Evolutionary conservation across 1,284 basidiomycete species (phyloP).

Genomic region (Ustilago nuda): DNA sequence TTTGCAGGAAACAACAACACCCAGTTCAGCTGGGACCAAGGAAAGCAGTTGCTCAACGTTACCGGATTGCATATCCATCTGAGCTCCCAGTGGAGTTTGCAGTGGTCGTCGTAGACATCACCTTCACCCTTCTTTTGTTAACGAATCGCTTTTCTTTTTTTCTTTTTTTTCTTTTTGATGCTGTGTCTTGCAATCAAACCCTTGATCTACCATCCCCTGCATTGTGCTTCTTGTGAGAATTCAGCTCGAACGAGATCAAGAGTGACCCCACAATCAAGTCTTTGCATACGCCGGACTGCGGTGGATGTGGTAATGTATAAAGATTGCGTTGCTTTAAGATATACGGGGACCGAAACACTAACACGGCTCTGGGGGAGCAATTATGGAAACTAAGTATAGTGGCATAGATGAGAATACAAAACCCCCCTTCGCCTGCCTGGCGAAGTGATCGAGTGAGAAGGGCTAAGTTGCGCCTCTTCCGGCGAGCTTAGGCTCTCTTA

Average conservation of each 20-base stretch:
- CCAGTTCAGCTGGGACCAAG: slow-evolving; percentile 34
- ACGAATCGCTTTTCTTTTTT: neutral
- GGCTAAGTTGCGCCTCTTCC: slow-evolving; percentile 3
- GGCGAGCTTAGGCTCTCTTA: slow-evolving; percentile 22
- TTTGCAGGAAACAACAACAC: slow-evolving; percentile 7
- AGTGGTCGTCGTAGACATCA: slow-evolving; percentile 25
- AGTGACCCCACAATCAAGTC: no score
- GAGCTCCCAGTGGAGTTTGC: slow-evolving; percentile 20
- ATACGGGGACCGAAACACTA: no score
- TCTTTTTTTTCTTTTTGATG: neutral
- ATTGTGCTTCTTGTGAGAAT: no score
- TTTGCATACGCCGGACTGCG: no score
- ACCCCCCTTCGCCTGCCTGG: neutral
- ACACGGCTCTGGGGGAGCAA: no score
- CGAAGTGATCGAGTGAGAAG: neutral
- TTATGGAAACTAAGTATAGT: neutral
- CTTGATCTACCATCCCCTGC: no score
- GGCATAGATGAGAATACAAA: neutral
- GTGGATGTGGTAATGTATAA: no score
- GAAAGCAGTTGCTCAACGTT: slow-evolving; percentile 45
- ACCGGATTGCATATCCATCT: slow-evolving; percentile 44
- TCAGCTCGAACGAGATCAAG: no score
- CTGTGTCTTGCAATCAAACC: no score
- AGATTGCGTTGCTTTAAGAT: no score
- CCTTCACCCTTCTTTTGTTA: neutral